These are phyloP conservation scores for Zalaria obscura DNA, from an alignment of 2,329 filamentous ascomycete genomes.

Conservation along the genomic window DNA sequence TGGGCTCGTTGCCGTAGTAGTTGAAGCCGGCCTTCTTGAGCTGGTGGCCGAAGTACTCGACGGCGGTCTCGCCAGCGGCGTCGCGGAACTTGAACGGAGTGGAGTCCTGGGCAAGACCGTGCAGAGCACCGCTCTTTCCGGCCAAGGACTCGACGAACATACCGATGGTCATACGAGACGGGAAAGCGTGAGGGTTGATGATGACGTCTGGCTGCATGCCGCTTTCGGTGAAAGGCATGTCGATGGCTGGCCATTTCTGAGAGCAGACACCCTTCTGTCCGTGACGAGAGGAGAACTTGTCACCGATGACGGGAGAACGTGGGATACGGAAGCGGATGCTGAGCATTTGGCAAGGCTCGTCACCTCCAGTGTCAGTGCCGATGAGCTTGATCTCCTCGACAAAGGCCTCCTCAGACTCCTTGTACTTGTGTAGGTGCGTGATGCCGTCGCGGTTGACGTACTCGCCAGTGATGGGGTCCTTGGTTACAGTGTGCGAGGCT, in stretches of 20 bases:
- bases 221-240: conserved; percentile 94
- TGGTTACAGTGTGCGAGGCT: conserved; percentile 78
- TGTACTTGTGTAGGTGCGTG: conserved; percentile 87
- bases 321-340: conserved; percentile 90
- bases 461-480: conserved; percentile 55
- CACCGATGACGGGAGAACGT: conserved; percentile 81
- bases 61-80: conserved; percentile 79
- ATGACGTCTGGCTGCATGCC: conserved; percentile 96
- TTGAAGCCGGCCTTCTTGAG: conserved; percentile 92
- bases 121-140: conserved; percentile 84
- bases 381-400: conserved; percentile 88
- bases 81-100: conserved; percentile 76
- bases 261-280: conserved; percentile 96
- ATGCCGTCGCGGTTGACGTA: conserved; percentile 74
- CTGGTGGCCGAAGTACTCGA: conserved; percentile 91
- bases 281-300: conserved; percentile 98
- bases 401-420: conserved; percentile 75
- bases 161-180: conserved; percentile 98
- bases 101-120: conserved; percentile 89
- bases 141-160: conserved; percentile 98
- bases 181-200: conserved; percentile 99
- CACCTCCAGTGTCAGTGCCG: conserved; percentile 70
- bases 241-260: conserved; percentile 84
- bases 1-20: conserved; percentile 95
- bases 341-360: conserved; percentile 72